Evolutionary conservation across 2,329 filamentous ascomycete genomes (phyloP).

Genomic region (Nothophaeocryptopus gaeumannii): DNA sequence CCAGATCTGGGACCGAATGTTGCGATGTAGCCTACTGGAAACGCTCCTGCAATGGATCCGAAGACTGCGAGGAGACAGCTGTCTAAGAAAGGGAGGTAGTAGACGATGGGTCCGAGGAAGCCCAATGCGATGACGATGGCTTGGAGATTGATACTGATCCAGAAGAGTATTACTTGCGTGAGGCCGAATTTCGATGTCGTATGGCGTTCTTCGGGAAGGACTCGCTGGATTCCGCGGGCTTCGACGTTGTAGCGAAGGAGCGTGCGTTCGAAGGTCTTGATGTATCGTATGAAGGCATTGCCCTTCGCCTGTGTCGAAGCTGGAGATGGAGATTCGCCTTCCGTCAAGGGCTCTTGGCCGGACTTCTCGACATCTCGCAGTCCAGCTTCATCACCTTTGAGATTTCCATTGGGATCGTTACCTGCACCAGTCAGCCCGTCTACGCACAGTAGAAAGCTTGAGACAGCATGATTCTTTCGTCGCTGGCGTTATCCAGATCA

Average conservation of each 20-base stretch:
- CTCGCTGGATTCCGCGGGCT: slow-evolving; percentile 59
- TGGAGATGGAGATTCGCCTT: not conserved
- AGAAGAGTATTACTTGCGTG: slow-evolving; percentile 56
- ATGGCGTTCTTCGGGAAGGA: slow-evolving; percentile 55
- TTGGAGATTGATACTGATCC: slow-evolving; percentile 62
- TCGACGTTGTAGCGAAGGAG: slow-evolving; percentile 55
- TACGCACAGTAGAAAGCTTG: not conserved
- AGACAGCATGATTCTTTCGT: slow-evolving; percentile 50
- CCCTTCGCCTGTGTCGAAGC: not conserved
- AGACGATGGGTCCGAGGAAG: slow-evolving; percentile 60
- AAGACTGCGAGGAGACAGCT: slow-evolving; percentile 57
- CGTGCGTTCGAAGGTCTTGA: slow-evolving; percentile 39
- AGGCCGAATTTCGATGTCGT: slow-evolving; percentile 52
- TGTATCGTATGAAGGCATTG: not conserved
- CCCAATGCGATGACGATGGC: slow-evolving; percentile 65
- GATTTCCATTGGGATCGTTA: slow-evolving; percentile 25
- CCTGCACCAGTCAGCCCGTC: slow-evolving; percentile 37
- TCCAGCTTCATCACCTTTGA: slow-evolving; percentile 5
- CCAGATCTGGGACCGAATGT: slow-evolving; percentile 62
- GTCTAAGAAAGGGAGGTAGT: slow-evolving; percentile 57
- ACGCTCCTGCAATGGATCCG: slow-evolving; percentile 54
- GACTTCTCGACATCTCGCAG: slow-evolving; percentile 12
- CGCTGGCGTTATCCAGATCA: slow-evolving; percentile 55
- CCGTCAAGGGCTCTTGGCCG: not conserved
- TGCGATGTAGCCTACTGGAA: slow-evolving; percentile 58